A percentile compares a stretch with the other conserved stretches of the same genome.
Evolutionary conservation across 257 asterid genomes (phyloP).

Genomic region (Nicotiana tabacum): DNA sequence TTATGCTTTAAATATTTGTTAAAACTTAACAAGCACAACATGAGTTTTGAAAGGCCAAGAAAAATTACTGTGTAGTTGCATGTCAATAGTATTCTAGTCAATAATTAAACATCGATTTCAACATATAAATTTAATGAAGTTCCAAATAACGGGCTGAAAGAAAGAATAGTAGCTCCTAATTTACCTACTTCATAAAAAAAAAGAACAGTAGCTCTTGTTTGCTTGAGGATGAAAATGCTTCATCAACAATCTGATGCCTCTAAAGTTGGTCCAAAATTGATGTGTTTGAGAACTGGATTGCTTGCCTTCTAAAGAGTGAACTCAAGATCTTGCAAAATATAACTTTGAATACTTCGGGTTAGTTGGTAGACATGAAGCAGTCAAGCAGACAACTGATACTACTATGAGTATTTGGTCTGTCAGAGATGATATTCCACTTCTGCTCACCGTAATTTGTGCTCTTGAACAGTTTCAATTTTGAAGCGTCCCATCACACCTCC

Average conservation of each 20-base stretch:
- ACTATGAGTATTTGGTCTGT: not conserved
- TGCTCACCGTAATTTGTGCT: not conserved
- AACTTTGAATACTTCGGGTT: not conserved
- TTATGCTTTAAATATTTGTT: conserved; percentile 1
- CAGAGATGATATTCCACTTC: not conserved
- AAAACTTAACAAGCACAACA: not conserved
- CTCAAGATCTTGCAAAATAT: not conserved
- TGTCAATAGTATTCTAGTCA: not conserved
- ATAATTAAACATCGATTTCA: not conserved
- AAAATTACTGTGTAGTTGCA: not conserved
- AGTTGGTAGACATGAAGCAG: not conserved
- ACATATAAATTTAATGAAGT: not conserved
- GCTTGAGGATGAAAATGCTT: not conserved
- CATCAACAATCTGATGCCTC: too few species aligned
- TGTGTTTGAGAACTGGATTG: not conserved
- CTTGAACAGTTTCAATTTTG: conserved; percentile 59
- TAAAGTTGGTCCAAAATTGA: not conserved
- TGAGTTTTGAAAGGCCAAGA: not conserved
- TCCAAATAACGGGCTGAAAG: not conserved
- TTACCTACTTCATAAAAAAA: not conserved
- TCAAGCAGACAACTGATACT: not conserved
- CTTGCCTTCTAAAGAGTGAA: not conserved
- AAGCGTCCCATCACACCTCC: conserved; percentile 98
- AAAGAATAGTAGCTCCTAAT: not conserved
- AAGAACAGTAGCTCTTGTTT: not conserved